Evolutionary conservation across 305 asterid species (phyloP).

Genomic region (Solanum chacoense): DNA sequence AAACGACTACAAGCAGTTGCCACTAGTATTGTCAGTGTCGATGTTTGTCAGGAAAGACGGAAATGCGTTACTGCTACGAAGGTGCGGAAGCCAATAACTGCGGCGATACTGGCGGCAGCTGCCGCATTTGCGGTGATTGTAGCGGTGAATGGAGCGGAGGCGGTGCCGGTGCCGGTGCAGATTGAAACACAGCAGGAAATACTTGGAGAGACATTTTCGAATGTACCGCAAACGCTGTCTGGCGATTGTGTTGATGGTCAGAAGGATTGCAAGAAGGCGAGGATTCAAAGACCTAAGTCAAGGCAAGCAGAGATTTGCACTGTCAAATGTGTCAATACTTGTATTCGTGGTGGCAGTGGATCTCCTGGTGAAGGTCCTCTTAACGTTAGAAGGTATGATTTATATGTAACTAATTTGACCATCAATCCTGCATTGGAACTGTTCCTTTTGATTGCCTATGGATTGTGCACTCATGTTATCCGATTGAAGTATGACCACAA

Average conservation of each 20-base stretch:
- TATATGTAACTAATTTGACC: not conserved
- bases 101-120: not conserved
- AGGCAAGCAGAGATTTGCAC: constrained; percentile 80
- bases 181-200: not conserved
- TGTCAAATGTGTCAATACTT: constrained; percentile 58
- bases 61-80: not conserved
- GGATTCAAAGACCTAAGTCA: constrained; percentile 75
- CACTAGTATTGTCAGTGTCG: not conserved
- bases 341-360: constrained; percentile 75
- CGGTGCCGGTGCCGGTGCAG: not conserved
- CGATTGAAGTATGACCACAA: too few species aligned
- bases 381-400: constrained; percentile 47
- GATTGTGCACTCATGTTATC: too few species aligned
- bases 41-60: not conserved
- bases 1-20: not conserved
- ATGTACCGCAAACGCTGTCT: constrained; percentile 70
- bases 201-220: constrained; percentile 53
- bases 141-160: not conserved
- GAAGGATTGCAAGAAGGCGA: constrained; percentile 44
- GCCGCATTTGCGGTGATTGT: not conserved
- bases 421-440: not conserved
- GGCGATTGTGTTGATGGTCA: constrained; percentile 42
- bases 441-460: not conserved
- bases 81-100: not conserved
- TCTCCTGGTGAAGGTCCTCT: constrained; percentile 97